Base-by-base conservation (phyloP, 768 basidiomycete genomes). In the Naganishia vishniacii region DNA sequence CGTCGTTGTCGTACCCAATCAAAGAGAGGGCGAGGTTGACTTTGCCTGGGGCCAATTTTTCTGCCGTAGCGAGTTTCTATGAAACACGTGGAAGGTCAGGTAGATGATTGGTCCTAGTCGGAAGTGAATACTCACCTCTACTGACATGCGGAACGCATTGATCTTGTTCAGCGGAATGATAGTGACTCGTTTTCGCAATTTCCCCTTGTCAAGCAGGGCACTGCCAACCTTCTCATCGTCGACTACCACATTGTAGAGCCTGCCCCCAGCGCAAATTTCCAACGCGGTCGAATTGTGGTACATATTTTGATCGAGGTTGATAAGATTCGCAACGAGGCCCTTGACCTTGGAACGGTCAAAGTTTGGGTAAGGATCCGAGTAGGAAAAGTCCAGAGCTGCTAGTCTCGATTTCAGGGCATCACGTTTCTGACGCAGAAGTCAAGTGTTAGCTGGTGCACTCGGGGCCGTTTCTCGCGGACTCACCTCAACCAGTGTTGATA, bases 101-200 rank as follows among this genome's bases (percentile, higher is more conserved):
- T 7, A 40, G 48, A 48, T 0, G 11, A 11, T 13, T 13, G n/a
- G 37, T 11, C n/a, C 32, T 15, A 44, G 25, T 47, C 32, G 26
- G 42, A 2, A 26, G 44, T 48, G 12, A 4, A 25, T 65, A 73
- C 75, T 69, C 77, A 79, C 82, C 82, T 88, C 79, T 4, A 80
- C 76, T 3, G 80, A 72, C 59, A 84, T 79, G 42, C 75, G 82
- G 69, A 81, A 83, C 0, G 85, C 81, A 59, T 83, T 84, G 72
- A 99, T 93, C 80, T 91, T 94, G 77, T 87, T 94, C 49, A 99
- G 80, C 0, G 94, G 94, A 68, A 98, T 91, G 76, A 95, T 85
- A 0, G 91, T 95, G 20, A 94, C 88, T 20, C 92, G 85, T 77
- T 88, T 91, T 80, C 84, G 86, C 69, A 98, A 83, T 51, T 81